A percentile compares a stretch with the other conserved stretches of the same genome.
These are phyloP conservation scores for Inga oerstediana DNA, from an alignment of 306 rosid species.

Conservation along the genomic window DNA sequence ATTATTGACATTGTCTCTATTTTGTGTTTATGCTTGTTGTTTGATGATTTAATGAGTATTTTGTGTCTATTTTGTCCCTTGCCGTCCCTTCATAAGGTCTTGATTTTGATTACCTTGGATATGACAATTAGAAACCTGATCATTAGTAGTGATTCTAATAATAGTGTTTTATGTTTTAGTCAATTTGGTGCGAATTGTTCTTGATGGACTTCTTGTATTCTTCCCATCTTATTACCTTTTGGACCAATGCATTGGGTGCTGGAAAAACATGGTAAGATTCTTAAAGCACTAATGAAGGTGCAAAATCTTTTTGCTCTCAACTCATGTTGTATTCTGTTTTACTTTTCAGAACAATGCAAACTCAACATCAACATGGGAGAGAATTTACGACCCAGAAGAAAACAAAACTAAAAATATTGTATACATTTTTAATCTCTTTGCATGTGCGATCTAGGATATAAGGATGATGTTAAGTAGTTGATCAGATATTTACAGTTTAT, in stretches of 20 bases:
- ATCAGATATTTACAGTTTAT: not conserved
- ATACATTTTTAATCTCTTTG: not conserved
- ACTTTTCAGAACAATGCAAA: conserved; percentile 59
- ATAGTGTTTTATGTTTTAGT: conserved; percentile 61
- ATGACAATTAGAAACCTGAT: not conserved
- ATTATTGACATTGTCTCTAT: not conserved
- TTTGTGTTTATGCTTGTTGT: not conserved
- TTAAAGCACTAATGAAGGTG: conserved; percentile 23
- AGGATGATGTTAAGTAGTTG: not conserved
- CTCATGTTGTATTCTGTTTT: conserved; percentile 29
- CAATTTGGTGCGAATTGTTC: conserved; percentile 92
- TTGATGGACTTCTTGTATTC: conserved; percentile 94
- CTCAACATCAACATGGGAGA: conserved; percentile 90
- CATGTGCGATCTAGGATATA: not conserved
- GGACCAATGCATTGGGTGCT: conserved; percentile 85
- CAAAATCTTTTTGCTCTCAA: conserved; percentile 34
- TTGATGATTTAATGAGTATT: not conserved
- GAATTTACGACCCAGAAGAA: conserved; percentile 41
- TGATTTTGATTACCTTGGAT: not conserved
- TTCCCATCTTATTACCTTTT: conserved; percentile 91
- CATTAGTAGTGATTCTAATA: conserved; percentile 24
- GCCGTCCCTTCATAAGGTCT: not conserved
- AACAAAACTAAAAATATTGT: not conserved
- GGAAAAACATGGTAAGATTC: conserved; percentile 73
- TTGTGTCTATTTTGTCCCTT: not conserved